Percentiles rank a stretch among this genome's conserved stretches.
Evolutionary conservation across 208 protist genomes (phyloP).

Genomic region (Acanthamoeba triangularis): DNA sequence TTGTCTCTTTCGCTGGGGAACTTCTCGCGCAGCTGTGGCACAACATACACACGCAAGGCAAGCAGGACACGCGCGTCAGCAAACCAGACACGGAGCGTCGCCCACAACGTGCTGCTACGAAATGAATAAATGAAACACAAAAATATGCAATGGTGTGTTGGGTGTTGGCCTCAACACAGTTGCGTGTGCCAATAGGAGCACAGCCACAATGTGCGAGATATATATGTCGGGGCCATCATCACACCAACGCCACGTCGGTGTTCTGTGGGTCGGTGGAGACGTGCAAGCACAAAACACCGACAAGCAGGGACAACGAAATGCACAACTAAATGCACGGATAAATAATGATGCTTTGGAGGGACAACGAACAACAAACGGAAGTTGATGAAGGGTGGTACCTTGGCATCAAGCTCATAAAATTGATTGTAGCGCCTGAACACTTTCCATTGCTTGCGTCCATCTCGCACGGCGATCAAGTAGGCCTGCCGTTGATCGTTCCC

Average conservation of each 20-base stretch:
- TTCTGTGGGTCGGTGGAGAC: no score
- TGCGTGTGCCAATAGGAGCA: no score
- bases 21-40: slow-evolving; percentile 50
- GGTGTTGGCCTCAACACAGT: no score
- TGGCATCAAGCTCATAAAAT: slow-evolving; percentile 60
- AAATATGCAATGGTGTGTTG: neutral
- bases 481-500: neutral
- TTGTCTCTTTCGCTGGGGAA: slow-evolving; percentile 1
- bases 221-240: no score
- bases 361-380: neutral
- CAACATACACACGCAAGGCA: neutral
- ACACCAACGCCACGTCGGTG: no score
- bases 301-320: neutral
- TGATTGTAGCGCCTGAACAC: slow-evolving; percentile 70
- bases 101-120: no score
- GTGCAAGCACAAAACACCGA: no score
- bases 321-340: neutral
- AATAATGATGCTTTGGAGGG: neutral
- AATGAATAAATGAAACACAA: neutral
- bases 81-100: neutral
- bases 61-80: neutral
- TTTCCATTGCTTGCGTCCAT: neutral
- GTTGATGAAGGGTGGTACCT: neutral
- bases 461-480: slow-evolving; percentile 25
- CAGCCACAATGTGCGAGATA: no score